Conservation (phyloP, 306 rosid genomes). For the Cucurbita maxima region DNA sequence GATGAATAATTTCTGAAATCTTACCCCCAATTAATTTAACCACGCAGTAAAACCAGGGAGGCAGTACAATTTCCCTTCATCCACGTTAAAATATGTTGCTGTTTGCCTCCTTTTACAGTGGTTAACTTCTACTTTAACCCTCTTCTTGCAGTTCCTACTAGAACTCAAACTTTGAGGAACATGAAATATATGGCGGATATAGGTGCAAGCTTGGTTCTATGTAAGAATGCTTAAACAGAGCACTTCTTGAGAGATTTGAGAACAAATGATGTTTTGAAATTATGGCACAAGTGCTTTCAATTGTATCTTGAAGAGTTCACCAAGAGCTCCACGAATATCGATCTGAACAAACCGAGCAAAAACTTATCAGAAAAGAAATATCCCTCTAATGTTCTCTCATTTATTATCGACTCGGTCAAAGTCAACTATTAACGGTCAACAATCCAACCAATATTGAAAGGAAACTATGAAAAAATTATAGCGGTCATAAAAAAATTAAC, state of each 20-base stretch:
- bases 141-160: background rate
- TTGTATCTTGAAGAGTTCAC: conserved; percentile 79
- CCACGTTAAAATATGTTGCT: background rate
- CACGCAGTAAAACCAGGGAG: background rate
- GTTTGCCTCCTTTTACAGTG: background rate
- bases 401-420: background rate
- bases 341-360: conserved; percentile 43
- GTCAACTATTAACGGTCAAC: background rate
- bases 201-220: no score
- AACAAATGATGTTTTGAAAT: background rate
- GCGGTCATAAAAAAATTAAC: background rate
- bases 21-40: background rate
- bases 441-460: background rate
- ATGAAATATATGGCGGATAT: background rate
- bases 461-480: background rate
- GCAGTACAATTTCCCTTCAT: background rate
- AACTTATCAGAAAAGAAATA: background rate
- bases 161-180: background rate
- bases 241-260: conserved; percentile 1
- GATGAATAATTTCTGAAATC: background rate
- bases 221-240: background rate
- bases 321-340: conserved; percentile 94
- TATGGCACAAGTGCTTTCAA: conserved; percentile 80
- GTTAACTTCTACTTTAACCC: background rate
- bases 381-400: background rate